Conservation (phyloP, 345 rosid species). For the Citrus medica region DNA sequence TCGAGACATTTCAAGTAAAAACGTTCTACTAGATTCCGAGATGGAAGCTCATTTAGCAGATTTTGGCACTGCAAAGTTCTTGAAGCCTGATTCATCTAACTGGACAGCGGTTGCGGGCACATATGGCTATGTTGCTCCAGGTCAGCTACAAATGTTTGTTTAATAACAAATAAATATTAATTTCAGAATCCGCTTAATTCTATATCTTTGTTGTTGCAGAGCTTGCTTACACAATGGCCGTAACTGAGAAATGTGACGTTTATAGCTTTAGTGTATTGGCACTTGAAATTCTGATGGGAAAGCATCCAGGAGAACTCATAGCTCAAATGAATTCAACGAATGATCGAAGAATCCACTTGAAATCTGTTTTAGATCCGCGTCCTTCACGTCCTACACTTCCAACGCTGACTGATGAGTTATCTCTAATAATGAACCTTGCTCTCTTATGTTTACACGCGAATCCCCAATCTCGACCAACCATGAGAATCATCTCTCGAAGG, state of each 20-base stretch:
- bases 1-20: conserved; percentile 16
- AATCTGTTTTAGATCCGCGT: conserved; percentile 12
- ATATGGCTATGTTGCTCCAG: conserved; percentile 6
- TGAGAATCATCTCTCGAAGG: conserved; percentile 7
- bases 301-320: conserved; percentile 4
- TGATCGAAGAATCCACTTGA: conserved; percentile 2
- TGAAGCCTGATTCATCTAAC: conserved; percentile 9
- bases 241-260: conserved; percentile 2
- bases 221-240: conserved; percentile 7
- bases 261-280: conserved; percentile 12
- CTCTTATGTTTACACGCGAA: background rate
- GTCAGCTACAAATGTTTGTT: background rate
- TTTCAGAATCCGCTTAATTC: background rate
- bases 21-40: conserved; percentile 18
- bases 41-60: conserved; percentile 19
- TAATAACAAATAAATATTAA: background rate
- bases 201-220: background rate
- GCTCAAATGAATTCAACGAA: background rate
- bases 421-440: background rate
- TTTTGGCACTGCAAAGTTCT: conserved; percentile 10
- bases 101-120: conserved; percentile 7
- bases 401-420: conserved; percentile 2
- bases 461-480: conserved; percentile 22
- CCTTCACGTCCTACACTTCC: background rate
- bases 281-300: conserved; percentile 4